Evolutionary conservation across 2,329 filamentous ascomycete genomes (phyloP).

Genomic region (Lachnellula willkommii): DNA sequence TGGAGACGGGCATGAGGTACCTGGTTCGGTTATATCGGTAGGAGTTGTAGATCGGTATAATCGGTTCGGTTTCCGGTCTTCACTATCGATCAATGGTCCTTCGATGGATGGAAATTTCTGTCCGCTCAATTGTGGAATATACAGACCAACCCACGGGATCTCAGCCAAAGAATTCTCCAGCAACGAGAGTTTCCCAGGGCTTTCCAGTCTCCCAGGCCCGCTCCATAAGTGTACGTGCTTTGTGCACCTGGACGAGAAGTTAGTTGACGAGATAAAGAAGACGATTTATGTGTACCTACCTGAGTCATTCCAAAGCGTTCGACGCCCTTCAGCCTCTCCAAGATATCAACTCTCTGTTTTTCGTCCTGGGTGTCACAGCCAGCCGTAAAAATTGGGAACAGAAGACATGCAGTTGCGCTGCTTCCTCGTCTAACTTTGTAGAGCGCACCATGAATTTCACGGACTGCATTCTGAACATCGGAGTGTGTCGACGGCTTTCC

Average conservation of each 20-base stretch:
- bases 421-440: slow-evolving; percentile 58
- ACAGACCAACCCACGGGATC: not conserved
- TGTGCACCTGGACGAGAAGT: slow-evolving; percentile 40
- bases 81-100: too few relatives aligned
- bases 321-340: slow-evolving; percentile 60
- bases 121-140: not conserved
- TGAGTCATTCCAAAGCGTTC: slow-evolving; percentile 74
- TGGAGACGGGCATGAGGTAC: too few relatives aligned
- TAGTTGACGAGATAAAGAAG: not conserved
- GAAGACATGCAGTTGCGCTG: slow-evolving; percentile 66
- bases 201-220: slow-evolving; percentile 62
- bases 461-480: slow-evolving; percentile 58
- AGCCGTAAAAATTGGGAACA: slow-evolving; percentile 80
- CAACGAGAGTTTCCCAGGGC: slow-evolving; percentile 60
- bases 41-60: too few relatives aligned
- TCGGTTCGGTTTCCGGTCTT: too few relatives aligned
- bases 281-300: slow-evolving; percentile 30
- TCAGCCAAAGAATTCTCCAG: slow-evolving; percentile 31
- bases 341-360: slow-evolving; percentile 52
- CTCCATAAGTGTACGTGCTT: slow-evolving; percentile 61
- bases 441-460: slow-evolving; percentile 58
- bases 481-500: slow-evolving; percentile 51
- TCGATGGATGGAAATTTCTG: too few relatives aligned
- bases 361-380: slow-evolving; percentile 64
- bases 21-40: too few relatives aligned